These are phyloP conservation scores for Aspergillus niger DNA, from an alignment of 2,329 filamentous ascomycete genomes.

Conservation along the genomic window DNA sequence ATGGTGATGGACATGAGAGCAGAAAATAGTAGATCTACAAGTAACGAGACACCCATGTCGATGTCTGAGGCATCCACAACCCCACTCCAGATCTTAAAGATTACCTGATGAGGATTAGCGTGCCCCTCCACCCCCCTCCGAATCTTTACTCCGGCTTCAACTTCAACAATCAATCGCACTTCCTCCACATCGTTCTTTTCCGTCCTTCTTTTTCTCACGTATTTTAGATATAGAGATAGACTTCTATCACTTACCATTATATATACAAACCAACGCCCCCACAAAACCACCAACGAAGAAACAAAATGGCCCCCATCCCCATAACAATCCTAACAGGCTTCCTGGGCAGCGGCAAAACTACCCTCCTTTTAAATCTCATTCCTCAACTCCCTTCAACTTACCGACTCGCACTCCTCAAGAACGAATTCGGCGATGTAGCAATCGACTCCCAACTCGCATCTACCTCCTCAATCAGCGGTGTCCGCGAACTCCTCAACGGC, in stretches of 20 bases:
- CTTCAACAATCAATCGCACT: not conserved
- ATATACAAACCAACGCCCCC: not conserved
- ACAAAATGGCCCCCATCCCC: conserved; percentile 68
- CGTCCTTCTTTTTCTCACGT: not conserved
- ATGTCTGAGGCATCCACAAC: not conserved
- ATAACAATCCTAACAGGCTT: conserved; percentile 97
- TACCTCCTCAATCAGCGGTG: conserved; percentile 79
- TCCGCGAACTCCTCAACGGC: conserved; percentile 90
- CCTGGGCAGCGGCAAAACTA: conserved; percentile 94
- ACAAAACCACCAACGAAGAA: too few species aligned
- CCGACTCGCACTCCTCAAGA: conserved; percentile 91
- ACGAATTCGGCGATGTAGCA: conserved; percentile 94
- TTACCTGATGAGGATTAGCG: conserved; percentile 17
- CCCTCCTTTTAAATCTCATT: conserved; percentile 88
- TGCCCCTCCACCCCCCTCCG: conserved; percentile 1
- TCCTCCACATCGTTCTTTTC: not conserved
- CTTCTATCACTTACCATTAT: not conserved
- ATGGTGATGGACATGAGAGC: too few species aligned
- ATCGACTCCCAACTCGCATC: conserved; percentile 90
- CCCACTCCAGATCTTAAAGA: conserved; percentile 7
- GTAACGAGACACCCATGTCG: conserved; percentile 17
- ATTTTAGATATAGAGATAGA: not conserved
- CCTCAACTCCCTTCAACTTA: conserved; percentile 87
- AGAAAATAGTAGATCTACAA: conserved; percentile 35
- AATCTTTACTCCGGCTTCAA: conserved; percentile 5